phyloP scores from a whole-genome alignment of 2,329 filamentous ascomycete genomes.

The Trichoderma sp. region DNA sequence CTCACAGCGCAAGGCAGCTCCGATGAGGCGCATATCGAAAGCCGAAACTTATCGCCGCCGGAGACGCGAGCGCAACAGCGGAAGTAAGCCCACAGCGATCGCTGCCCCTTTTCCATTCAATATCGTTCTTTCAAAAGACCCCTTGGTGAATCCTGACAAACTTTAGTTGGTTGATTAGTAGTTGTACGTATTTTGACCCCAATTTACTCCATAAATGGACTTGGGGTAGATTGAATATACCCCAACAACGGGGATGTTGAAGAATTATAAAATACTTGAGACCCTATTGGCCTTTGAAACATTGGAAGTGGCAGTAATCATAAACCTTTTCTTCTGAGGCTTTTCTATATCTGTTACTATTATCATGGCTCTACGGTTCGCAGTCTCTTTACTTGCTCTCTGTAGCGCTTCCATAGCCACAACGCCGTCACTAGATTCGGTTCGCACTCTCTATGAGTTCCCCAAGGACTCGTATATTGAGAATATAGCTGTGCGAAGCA shows the following conservation, averaged over 20 bases:
- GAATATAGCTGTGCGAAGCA: slow-evolving; percentile 41
- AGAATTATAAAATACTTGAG: not conserved
- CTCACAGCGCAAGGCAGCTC: not conserved
- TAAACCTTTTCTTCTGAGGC: not conserved
- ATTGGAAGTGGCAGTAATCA: not conserved
- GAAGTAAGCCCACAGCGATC: not conserved
- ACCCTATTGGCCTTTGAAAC: not conserved
- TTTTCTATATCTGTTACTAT: not conserved
- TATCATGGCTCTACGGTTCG: not conserved
- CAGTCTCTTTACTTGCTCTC: not conserved
- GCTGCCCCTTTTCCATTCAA: not conserved
- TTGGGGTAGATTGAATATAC: slow-evolving; percentile 17
- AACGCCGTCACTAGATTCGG: not conserved
- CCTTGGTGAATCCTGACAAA: not conserved
- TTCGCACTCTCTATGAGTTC: slow-evolving; percentile 21
- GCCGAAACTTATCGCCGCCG: not conserved
- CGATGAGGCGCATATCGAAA: not conserved
- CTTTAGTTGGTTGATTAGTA: not conserved
- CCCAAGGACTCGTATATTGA: slow-evolving; percentile 31
- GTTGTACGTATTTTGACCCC: not conserved
- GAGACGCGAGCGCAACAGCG: not conserved
- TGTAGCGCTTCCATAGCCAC: slow-evolving; percentile 15
- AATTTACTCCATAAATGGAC: not conserved
- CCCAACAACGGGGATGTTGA: not conserved
- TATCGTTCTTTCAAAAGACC: not conserved